These are phyloP conservation scores for Ogataea trehaloabstinens DNA, from an alignment of 805 yeast species.

Conservation along the genomic window DNA sequence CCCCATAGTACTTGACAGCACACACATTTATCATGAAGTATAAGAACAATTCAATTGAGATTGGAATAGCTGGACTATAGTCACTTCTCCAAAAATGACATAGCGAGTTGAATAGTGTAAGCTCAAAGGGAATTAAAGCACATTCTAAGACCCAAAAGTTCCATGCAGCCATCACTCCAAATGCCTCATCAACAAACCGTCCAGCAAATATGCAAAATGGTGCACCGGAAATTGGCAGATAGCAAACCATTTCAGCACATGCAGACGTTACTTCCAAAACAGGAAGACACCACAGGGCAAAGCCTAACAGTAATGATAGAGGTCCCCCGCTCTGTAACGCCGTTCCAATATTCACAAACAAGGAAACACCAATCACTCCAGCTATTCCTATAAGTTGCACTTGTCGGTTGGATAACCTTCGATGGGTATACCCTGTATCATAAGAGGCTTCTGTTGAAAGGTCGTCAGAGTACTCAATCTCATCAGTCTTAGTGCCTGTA, in stretches of 20 bases:
- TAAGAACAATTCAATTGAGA: slow-evolving; percentile 40
- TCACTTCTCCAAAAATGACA: slow-evolving; percentile 52
- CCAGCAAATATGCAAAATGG: slow-evolving; percentile 39
- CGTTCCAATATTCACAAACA: slow-evolving; percentile 37
- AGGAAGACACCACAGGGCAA: slow-evolving; percentile 32
- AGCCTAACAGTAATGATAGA: slow-evolving; percentile 32
- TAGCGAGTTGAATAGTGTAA: slow-evolving; percentile 50
- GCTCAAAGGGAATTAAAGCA: slow-evolving; percentile 47
- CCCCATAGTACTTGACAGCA: slow-evolving; percentile 51
- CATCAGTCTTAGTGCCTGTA: neutral
- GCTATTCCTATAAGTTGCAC: slow-evolving; percentile 40
- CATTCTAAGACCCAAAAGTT: slow-evolving; percentile 43
- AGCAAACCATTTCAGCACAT: slow-evolving; percentile 37
- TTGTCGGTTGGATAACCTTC: slow-evolving; percentile 35
- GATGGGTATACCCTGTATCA: slow-evolving; percentile 7
- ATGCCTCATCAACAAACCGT: slow-evolving; percentile 37
- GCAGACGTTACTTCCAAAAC: slow-evolving; percentile 34
- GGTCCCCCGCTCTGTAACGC: slow-evolving; percentile 37
- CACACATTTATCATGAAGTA: slow-evolving; percentile 43
- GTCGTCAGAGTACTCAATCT: neutral
- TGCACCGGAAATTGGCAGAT: slow-evolving; percentile 34
- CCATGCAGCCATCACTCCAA: slow-evolving; percentile 35
- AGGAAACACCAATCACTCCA: slow-evolving; percentile 40
- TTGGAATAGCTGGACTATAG: slow-evolving; percentile 47
- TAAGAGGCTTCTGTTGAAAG: slow-evolving; percentile 2